Percentiles rank a stretch among this genome's conserved stretches.
These are phyloP conservation scores for Aspergillus brunneoviolaceus DNA, from an alignment of 2,329 filamentous ascomycete species.

Conservation along the genomic window DNA sequence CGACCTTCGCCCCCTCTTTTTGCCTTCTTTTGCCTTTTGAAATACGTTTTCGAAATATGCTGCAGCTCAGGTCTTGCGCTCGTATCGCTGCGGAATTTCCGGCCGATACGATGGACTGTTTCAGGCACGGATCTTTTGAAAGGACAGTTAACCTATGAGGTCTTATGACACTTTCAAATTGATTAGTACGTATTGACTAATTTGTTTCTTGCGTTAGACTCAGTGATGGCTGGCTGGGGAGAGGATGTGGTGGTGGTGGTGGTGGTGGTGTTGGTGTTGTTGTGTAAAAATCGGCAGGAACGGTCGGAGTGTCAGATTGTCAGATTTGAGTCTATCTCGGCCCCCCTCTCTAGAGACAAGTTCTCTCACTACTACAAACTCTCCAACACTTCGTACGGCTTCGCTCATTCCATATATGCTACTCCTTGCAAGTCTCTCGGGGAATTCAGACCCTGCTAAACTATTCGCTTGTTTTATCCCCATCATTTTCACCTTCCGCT, in stretches of 20 bases:
- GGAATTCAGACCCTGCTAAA: background rate
- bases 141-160: background rate
- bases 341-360: too few species aligned
- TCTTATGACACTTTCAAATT: background rate
- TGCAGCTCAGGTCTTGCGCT: background rate
- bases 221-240: background rate
- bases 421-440: background rate
- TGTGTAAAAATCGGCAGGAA: background rate
- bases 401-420: background rate
- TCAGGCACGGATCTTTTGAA: conserved; percentile 1
- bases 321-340: too few species aligned
- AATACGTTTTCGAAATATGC: background rate
- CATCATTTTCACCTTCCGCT: background rate
- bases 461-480: background rate
- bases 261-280: background rate
- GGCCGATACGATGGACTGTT: background rate
- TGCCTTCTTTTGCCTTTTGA: background rate
- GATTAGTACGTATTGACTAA: background rate
- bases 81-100: background rate
- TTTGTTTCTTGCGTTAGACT: background rate
- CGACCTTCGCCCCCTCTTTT: background rate
- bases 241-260: background rate
- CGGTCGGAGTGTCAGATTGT: background rate
- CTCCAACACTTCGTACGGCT: background rate
- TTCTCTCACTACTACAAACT: background rate